Evolutionary conservation across 768 basidiomycete species (phyloP).

Genomic region (Xerocomellus intermedius): DNA sequence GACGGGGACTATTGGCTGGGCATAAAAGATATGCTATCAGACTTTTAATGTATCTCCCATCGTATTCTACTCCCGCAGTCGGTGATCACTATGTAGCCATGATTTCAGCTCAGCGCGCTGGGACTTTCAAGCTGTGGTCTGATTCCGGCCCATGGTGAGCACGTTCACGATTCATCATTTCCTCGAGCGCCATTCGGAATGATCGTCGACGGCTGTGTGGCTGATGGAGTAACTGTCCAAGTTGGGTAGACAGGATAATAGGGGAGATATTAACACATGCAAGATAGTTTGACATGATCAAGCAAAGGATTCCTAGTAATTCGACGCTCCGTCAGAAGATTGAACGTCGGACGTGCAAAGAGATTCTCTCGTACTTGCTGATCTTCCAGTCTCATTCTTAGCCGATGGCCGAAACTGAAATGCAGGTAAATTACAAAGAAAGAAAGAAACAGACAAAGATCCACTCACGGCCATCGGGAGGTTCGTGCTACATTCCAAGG

Average conservation of each 20-base stretch:
- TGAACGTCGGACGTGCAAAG: no score
- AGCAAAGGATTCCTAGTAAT: no score
- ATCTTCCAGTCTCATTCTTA: no score
- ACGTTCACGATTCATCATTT: not conserved
- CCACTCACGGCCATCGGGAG: not conserved
- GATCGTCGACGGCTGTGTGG: not conserved
- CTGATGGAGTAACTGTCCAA: not conserved
- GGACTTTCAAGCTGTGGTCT: not conserved
- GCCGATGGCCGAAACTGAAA: no score
- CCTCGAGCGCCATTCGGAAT: not conserved
- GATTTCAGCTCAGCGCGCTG: not conserved
- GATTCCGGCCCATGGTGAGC: not conserved
- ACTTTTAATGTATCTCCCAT: constrained; percentile 34
- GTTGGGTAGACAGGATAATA: no score
- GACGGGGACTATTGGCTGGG: constrained; percentile 69
- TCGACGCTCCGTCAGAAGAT: no score
- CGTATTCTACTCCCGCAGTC: not conserved
- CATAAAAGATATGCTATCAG: constrained; percentile 80
- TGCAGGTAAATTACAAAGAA: not conserved
- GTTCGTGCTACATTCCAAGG: not conserved
- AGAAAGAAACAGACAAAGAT: no score
- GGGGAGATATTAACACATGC: no score
- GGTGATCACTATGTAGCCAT: not conserved
- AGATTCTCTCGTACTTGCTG: no score
- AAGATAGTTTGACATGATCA: no score